phyloP scores from a whole-genome alignment of 2,329 filamentous ascomycete species.

The Microsporum audouinii region DNA sequence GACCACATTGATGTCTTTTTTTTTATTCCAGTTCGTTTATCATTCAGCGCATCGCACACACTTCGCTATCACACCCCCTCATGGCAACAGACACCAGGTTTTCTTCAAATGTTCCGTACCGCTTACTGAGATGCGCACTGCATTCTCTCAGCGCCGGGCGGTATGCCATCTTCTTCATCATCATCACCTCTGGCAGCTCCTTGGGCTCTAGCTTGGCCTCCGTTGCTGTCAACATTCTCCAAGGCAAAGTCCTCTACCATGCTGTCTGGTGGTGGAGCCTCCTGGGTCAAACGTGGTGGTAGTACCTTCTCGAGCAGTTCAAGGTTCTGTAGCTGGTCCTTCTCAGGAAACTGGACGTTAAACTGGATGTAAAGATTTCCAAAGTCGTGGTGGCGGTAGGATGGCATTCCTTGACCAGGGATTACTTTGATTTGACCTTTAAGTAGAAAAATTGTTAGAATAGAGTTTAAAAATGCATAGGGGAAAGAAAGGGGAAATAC shows the following conservation, averaged over 20 bases:
- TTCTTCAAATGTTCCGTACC: background rate
- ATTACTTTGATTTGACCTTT: slow-evolving; percentile 85
- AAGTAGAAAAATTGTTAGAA: slow-evolving; percentile 7
- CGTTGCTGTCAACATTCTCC: slow-evolving; percentile 69
- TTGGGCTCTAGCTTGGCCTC: slow-evolving; percentile 54
- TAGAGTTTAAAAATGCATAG: background rate
- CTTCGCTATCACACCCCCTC: background rate
- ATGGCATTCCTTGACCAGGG: slow-evolving; percentile 95
- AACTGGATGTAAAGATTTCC: slow-evolving; percentile 98
- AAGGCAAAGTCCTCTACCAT: slow-evolving; percentile 87
- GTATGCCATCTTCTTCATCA: slow-evolving; percentile 50
- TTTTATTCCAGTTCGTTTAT: slow-evolving; percentile 1
- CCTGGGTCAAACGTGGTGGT: slow-evolving; percentile 56
- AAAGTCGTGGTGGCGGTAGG: slow-evolving; percentile 83
- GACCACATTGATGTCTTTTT: slow-evolving; percentile 4
- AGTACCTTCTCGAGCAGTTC: slow-evolving; percentile 72
- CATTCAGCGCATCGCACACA: slow-evolving; percentile 1
- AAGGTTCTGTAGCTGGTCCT: slow-evolving; percentile 57
- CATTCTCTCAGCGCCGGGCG: slow-evolving; percentile 39
- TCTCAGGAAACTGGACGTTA: slow-evolving; percentile 90
- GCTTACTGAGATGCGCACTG: slow-evolving; percentile 43
- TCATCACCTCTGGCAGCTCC: slow-evolving; percentile 58
- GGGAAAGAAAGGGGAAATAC: slow-evolving; percentile 39
- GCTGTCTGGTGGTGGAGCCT: slow-evolving; percentile 62
- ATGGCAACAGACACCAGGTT: background rate